A percentile compares a stretch with the other conserved stretches of the same genome.
These are phyloP conservation scores for Chlamydomonas reinhardtii DNA, from an alignment of 163 green algal species.

Conservation along the genomic window DNA sequence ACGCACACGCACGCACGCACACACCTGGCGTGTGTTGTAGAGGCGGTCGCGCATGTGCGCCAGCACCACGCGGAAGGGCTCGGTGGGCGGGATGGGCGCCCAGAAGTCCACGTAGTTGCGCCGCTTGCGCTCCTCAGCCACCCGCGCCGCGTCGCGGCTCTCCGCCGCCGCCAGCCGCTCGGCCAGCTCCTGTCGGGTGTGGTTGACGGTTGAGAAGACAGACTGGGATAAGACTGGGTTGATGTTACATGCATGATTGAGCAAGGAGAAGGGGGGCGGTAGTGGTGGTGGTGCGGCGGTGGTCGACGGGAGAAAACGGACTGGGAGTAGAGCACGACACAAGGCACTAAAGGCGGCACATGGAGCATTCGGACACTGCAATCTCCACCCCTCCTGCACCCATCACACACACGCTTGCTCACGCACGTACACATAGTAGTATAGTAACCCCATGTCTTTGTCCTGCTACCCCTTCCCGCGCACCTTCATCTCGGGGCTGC, in stretches of 20 bases:
- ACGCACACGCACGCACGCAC: neutral
- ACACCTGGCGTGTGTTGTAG: conserved; percentile 71
- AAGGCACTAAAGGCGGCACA: too few species aligned
- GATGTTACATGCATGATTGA: too few species aligned
- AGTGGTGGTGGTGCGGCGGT: too few species aligned
- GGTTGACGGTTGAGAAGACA: neutral
- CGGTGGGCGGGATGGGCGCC: conserved; percentile 75
- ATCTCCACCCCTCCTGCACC: too few species aligned
- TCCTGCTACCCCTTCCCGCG: neutral
- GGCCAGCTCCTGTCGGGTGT: conserved; percentile 53
- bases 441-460: too few species aligned
- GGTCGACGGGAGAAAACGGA: too few species aligned
- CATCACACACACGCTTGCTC: too few species aligned
- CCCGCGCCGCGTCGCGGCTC: conserved; percentile 57
- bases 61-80: conserved; percentile 96
- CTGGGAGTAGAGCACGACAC: too few species aligned
- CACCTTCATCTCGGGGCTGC: conserved; percentile 65
- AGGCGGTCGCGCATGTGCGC: conserved; percentile 88
- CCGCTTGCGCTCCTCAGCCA: conserved; percentile 86
- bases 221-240: too few species aligned
- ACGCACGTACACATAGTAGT: too few species aligned
- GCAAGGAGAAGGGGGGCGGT: too few species aligned
- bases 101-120: conserved; percentile 91
- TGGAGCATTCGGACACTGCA: too few species aligned
- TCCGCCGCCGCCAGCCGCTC: conserved; percentile 59